Percentiles rank a stretch among this genome's conserved stretches.
phyloP scores from a whole-genome alignment of 768 basidiomycete species.

The Pleurotus djamor region DNA sequence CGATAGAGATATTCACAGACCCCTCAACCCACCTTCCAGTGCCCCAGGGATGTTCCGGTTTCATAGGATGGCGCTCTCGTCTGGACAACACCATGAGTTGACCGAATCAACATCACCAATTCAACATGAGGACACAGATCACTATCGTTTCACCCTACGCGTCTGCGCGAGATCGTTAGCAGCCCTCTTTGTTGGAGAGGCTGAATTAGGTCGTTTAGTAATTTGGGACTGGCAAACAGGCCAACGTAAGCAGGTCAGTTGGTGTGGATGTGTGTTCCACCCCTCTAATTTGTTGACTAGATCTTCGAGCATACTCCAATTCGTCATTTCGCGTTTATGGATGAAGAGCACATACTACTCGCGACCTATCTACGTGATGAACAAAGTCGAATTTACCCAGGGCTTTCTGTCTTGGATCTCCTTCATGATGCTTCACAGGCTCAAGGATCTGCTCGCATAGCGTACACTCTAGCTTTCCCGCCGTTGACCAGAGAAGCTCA shows the following conservation, averaged over 20 bases:
- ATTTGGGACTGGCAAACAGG: background rate
- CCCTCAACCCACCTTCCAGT: background rate
- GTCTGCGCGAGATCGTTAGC: background rate
- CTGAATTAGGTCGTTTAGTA: background rate
- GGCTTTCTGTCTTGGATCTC: background rate
- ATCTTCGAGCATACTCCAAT: background rate
- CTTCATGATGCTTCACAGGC: background rate
- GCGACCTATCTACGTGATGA: background rate
- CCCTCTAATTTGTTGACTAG: background rate
- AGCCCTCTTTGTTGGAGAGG: background rate
- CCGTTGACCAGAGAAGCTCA: background rate
- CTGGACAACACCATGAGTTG: background rate
- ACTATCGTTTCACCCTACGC: background rate
- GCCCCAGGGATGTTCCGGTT: background rate
- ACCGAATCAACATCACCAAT: background rate
- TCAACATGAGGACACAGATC: background rate
- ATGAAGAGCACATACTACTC: background rate
- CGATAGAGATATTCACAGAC: background rate
- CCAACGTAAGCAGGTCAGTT: background rate
- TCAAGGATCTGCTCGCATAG: background rate
- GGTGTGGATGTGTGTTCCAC: background rate
- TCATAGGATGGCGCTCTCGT: background rate
- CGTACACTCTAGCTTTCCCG: background rate
- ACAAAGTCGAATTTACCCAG: background rate
- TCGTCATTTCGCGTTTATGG: background rate